These are phyloP conservation scores for Podila horticola DNA, from an alignment of 192 early-diverging fungal genomes.

Conservation along the genomic window DNA sequence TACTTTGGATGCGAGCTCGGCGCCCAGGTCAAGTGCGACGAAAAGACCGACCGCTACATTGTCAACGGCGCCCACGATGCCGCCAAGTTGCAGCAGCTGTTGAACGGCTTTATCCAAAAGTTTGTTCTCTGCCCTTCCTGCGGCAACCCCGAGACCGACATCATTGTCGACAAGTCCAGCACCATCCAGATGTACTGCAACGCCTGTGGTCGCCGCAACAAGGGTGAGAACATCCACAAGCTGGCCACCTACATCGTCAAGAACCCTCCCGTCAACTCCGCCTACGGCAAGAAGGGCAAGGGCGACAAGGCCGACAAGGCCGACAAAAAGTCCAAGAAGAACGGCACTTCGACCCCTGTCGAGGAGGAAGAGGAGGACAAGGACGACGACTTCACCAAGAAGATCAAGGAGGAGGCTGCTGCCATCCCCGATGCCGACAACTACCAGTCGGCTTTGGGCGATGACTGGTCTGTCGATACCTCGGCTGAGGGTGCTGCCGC, in stretches of 20 bases:
- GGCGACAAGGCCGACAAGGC: conserved; percentile 63
- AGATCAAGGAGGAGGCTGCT: conserved; percentile 76
- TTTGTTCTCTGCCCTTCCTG: conserved; percentile 94
- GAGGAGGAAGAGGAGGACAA: conserved; percentile 61
- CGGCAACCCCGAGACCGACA: conserved; percentile 97
- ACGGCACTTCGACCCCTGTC: conserved; percentile 47
- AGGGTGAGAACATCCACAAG: conserved; percentile 91
- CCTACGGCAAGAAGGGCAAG: conserved; percentile 44
- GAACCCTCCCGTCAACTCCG: conserved; percentile 80
- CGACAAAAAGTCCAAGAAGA: conserved; percentile 62
- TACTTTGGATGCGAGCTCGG: conserved; percentile 98
- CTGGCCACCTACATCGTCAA: conserved; percentile 91
- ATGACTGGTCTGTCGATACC: conserved; percentile 88
- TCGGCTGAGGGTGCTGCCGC: conserved; percentile 79
- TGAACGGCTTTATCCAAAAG: conserved; percentile 93
- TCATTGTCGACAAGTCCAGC: conserved; percentile 65
- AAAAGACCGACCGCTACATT: conserved; percentile 91
- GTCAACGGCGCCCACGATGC: conserved; percentile 96
- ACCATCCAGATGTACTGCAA: conserved; percentile 81
- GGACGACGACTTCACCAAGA: conserved; percentile 75
- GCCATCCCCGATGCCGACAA: conserved; percentile 63
- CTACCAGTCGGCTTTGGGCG: conserved; percentile 66
- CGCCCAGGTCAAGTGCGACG: conserved; percentile 91
- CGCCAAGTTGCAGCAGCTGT: conserved; percentile 79
- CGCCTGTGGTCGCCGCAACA: conserved; percentile 88